Percentiles rank a stretch among this genome's conserved stretches.
Conservation (phyloP, 2,329 filamentous ascomycete genomes). For the Sporothrix mexicana region DNA sequence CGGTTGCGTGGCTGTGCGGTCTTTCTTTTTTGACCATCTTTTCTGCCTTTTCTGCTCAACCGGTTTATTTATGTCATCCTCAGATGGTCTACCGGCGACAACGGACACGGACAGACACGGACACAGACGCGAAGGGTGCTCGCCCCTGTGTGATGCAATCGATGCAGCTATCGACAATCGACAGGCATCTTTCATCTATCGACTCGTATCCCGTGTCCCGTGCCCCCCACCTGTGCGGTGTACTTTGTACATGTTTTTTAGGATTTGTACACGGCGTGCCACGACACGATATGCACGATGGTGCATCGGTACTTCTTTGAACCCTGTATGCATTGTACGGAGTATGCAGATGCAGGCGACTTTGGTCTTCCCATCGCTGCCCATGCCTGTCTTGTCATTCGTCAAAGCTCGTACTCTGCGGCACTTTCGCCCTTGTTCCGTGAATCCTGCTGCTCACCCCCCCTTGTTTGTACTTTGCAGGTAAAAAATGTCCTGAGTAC, state of each 20-base stretch:
- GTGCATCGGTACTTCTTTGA: neutral
- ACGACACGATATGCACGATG: constrained; percentile 15
- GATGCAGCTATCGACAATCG: neutral
- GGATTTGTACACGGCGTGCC: too few relatives aligned
- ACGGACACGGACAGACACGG: too few relatives aligned
- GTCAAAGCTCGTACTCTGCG: neutral
- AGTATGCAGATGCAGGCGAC: too few relatives aligned
- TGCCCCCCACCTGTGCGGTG: neutral
- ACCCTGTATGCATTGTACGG: neutral
- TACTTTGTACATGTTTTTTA: too few relatives aligned
- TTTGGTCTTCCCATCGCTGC: too few relatives aligned
- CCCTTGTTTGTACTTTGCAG: neutral
- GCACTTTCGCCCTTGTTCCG: neutral
- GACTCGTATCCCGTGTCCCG: neutral
- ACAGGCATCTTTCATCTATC: neutral
- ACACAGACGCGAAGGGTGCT: neutral
- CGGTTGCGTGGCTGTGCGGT: constrained; percentile 10
- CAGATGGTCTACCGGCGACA: too few relatives aligned
- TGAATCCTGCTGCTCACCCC: neutral
- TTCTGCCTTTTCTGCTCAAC: too few relatives aligned
- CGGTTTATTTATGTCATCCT: too few relatives aligned
- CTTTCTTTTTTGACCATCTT: neutral
- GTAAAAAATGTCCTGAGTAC: too few relatives aligned
- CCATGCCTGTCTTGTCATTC: neutral
- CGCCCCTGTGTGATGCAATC: neutral